Percentiles rank a stretch among this genome's conserved stretches.
Evolutionary conservation across 2,329 filamentous ascomycete species (phyloP).

Genomic region (Rasamsonia emersonii): DNA sequence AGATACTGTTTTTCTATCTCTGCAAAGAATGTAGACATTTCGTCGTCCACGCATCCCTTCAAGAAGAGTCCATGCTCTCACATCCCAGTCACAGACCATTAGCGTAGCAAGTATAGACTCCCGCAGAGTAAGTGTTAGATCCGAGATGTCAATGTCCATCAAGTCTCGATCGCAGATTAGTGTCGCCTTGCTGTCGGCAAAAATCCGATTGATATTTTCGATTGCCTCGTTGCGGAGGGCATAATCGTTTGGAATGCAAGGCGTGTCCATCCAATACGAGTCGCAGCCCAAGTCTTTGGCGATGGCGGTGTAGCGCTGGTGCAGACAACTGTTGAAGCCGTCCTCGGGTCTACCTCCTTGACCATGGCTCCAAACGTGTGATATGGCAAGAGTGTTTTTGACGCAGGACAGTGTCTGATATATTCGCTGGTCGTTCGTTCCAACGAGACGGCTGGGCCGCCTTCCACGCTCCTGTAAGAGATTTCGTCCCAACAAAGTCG

Average conservation of each 20-base stretch:
- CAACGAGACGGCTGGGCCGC: slow-evolving; percentile 9
- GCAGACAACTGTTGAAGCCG: slow-evolving; percentile 17
- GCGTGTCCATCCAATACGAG: slow-evolving; percentile 23
- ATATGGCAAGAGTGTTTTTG: slow-evolving; percentile 13
- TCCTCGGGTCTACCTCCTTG: slow-evolving; percentile 17
- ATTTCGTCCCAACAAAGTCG: slow-evolving; percentile 10
- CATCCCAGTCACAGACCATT: slow-evolving; percentile 18
- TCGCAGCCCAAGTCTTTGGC: slow-evolving; percentile 13
- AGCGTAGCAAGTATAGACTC: slow-evolving; percentile 14
- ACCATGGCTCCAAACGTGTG: slow-evolving; percentile 19
- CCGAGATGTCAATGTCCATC: slow-evolving; percentile 15
- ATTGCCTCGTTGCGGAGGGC: slow-evolving; percentile 16
- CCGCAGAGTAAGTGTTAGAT: slow-evolving; percentile 5
- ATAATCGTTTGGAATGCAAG: slow-evolving; percentile 18
- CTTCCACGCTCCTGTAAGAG: slow-evolving; percentile 9
- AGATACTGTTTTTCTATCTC: slow-evolving; percentile 7
- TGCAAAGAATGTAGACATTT: slow-evolving; percentile 11
- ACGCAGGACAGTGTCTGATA: slow-evolving; percentile 8
- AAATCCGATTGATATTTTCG: slow-evolving; percentile 16
- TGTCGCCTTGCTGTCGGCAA: slow-evolving; percentile 12
- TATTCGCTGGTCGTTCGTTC: slow-evolving; percentile 2
- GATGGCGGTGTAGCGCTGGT: slow-evolving; percentile 14
- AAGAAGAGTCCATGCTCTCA: slow-evolving; percentile 19
- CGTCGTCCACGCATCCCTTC: slow-evolving; percentile 12
- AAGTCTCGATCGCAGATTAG: slow-evolving; percentile 18